A percentile compares a stretch with the other conserved stretches of the same genome.
Conservation (phyloP, 2,329 filamentous ascomycete genomes). For the Colletotrichum sp. region DNA sequence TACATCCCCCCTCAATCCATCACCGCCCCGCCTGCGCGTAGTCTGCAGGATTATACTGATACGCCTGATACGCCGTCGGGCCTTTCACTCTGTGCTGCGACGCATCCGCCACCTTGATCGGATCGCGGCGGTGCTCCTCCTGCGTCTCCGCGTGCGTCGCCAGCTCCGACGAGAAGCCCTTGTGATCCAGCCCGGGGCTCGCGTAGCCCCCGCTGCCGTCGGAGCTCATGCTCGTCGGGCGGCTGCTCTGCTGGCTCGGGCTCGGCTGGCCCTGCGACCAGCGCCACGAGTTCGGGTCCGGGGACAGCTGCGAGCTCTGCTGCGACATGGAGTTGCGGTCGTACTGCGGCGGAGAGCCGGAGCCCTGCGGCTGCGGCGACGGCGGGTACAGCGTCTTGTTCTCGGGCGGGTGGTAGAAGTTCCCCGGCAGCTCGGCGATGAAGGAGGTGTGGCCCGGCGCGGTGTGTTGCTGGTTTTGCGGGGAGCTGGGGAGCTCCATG, state of each 20-base stretch:
- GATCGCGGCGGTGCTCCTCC: slow-evolving; percentile 43
- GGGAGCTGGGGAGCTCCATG: slow-evolving; percentile 14
- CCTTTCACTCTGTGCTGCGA: slow-evolving; percentile 15
- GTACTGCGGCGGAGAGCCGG: slow-evolving; percentile 18
- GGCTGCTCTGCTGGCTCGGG: slow-evolving; percentile 31
- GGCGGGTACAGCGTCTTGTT: slow-evolving; percentile 32
- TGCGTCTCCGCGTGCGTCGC: slow-evolving; percentile 51
- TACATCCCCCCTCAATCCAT: background rate
- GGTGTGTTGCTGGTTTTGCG: slow-evolving; percentile 25
- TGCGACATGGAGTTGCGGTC: slow-evolving; percentile 28
- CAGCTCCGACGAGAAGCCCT: slow-evolving; percentile 47
- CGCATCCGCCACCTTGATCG: background rate
- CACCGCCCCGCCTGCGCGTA: slow-evolving; percentile 30
- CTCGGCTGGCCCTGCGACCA: slow-evolving; percentile 45
- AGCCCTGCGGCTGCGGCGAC: slow-evolving; percentile 23
- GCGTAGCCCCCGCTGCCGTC: slow-evolving; percentile 33
- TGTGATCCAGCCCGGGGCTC: slow-evolving; percentile 46
- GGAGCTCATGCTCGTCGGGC: slow-evolving; percentile 40
- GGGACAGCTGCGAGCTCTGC: slow-evolving; percentile 20
- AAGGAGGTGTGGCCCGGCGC: slow-evolving; percentile 23
- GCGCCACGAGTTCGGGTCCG: slow-evolving; percentile 37
- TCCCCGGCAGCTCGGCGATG: slow-evolving; percentile 52
- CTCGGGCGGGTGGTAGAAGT: slow-evolving; percentile 48
- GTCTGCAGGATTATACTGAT: slow-evolving; percentile 45
- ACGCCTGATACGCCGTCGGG: slow-evolving; percentile 21